phyloP scores from a whole-genome alignment of 176 grass and related monocot species.

The Aegilops longissima region DNA sequence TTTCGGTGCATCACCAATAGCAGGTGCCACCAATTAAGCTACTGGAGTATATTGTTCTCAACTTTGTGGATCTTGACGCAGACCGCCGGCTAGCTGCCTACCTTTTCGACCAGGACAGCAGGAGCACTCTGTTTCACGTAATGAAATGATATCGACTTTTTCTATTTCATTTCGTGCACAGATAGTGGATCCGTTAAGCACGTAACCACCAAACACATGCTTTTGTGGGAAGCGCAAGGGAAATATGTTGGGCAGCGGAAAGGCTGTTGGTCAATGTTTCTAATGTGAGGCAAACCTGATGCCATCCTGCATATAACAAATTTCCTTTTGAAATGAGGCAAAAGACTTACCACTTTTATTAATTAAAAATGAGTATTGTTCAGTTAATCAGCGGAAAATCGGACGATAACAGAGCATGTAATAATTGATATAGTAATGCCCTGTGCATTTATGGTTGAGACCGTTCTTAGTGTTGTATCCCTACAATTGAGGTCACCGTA shows the following conservation, averaged over 20 bases:
- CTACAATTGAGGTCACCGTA: no score
- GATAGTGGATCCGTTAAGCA: background rate
- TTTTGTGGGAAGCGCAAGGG: background rate
- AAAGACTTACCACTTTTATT: no score
- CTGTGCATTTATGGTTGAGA: no score
- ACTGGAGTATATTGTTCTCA: background rate
- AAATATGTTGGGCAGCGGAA: background rate
- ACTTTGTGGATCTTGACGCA: background rate
- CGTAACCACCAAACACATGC: background rate
- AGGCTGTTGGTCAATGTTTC: background rate
- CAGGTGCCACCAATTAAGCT: slow-evolving; percentile 7
- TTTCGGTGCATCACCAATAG: slow-evolving; percentile 10
- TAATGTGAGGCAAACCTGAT: no score
- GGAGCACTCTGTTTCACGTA: background rate
- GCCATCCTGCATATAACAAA: no score
- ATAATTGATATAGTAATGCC: no score
- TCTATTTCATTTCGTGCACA: background rate
- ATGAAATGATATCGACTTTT: background rate
- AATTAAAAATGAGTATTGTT: no score
- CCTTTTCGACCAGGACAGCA: background rate
- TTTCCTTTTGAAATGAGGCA: no score
- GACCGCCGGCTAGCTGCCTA: background rate
- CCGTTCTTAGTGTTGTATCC: no score
- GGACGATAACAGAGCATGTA: no score
- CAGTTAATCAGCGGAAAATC: no score